Base-by-base conservation (phyloP, 2,329 filamentous ascomycete species). In the Emergomyces africanus region DNA sequence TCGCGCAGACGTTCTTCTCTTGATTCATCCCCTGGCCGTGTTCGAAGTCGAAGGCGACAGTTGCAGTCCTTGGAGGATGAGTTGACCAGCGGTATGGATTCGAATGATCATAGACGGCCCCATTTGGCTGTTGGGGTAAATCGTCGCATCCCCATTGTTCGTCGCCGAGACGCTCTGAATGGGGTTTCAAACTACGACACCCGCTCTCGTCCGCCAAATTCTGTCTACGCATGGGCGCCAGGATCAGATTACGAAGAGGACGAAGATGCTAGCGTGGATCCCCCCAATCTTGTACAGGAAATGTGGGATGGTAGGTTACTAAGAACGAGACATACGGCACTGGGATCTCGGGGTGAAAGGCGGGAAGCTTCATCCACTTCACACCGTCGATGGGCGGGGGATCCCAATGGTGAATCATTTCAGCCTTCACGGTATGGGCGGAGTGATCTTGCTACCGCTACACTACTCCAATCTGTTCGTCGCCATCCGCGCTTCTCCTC, bases 151-250 rank as follows among this genome's bases (percentile, higher is more conserved):
- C 71, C 71, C 42, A 70, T 72, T 57, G 62, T 72, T n/a, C 71
- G 70, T 44, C 70, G 67, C 54, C 68, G 65, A n/a, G 76, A 81
- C 63, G 72, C 71, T 23, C 67, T 74, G 39, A 72, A 75, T 62
- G 74, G 72, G 55, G 71, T 77, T 58, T 70, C 78, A 37, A 77
- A 79, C 53, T 84, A 84, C 65, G 78, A 81, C 60, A 77, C 80
- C 63, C 78, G 78, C 57, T 74, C 79, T 10, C 78, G 81, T 15
- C 77, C 75, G 63, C 69, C 77, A 61, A 80, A 82, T 65, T 78
- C 74, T 57, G 71, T 83, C 48, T 83, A 84, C 69, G 81, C 83
- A 67, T 84, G 82, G 82, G 80, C 81, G 35, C 81, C 81, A 15
- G 75, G 75, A 14, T 72, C 73, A 42, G 71, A 73, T 56, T 67